Evolutionary conservation across 1,284 basidiomycete species (phyloP).

Genomic region (Tetrapyrgos nigripes): DNA sequence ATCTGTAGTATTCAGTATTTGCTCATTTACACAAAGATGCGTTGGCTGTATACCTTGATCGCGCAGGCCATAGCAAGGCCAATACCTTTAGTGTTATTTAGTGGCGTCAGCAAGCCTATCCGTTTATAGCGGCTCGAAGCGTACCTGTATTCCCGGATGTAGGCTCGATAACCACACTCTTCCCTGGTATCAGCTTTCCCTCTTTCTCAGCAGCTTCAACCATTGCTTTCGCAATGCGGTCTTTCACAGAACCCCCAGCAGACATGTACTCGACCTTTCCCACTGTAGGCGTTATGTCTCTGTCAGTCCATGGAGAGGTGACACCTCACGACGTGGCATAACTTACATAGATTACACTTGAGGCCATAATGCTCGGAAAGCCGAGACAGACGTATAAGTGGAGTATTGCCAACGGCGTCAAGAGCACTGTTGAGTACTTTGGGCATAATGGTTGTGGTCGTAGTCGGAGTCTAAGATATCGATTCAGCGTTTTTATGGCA

Average conservation of each 20-base stretch:
- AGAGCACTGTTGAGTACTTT: slow-evolving; percentile 80
- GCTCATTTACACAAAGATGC: slow-evolving; percentile 24
- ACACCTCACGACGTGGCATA: too few species aligned
- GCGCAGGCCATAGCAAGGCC: slow-evolving; percentile 93
- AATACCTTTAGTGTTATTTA: slow-evolving; percentile 63
- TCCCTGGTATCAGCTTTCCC: slow-evolving; percentile 85
- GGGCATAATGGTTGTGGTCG: slow-evolving; percentile 14
- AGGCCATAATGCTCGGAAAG: slow-evolving; percentile 79
- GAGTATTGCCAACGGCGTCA: slow-evolving; percentile 90
- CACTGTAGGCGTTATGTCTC: slow-evolving; percentile 52
- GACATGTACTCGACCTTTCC: slow-evolving; percentile 93
- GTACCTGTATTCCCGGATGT: slow-evolving; percentile 94
- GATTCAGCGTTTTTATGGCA: too few species aligned
- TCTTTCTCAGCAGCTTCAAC: slow-evolving; percentile 90
- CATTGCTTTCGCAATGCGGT: slow-evolving; percentile 98
- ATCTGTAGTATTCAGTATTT: slow-evolving; percentile 81
- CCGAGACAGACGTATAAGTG: slow-evolving; percentile 86
- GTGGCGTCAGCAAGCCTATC: background rate
- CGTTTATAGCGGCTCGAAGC: slow-evolving; percentile 28
- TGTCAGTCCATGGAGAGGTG: background rate
- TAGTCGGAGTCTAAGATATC: too few species aligned
- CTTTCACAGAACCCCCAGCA: slow-evolving; percentile 94
- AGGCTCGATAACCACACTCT: slow-evolving; percentile 94
- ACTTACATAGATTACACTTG: slow-evolving; percentile 90
- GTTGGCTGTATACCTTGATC: slow-evolving; percentile 71